Evolutionary conservation across 495 filamentous ascomycete species (phyloP), one percentile per base, ranked within the genome.

Genomic region (Acidiella bohemica): DNA sequence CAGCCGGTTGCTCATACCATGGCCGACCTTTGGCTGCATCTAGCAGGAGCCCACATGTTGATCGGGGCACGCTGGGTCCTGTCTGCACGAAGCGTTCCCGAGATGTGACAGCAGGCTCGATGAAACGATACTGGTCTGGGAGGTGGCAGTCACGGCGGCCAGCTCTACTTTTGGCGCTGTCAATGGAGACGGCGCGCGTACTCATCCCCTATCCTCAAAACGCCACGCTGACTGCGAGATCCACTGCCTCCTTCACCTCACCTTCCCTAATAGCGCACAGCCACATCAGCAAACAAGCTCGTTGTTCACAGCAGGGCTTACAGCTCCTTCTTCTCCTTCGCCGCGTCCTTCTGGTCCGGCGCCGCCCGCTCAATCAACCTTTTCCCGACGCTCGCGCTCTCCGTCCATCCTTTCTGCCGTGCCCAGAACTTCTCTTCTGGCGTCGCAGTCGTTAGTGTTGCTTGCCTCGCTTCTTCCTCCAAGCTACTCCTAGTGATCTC

Each of bases 371-470:
- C 66, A 42, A 80, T 77, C 22, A 76, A 68, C 3, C 60, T 54
- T 29, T 54, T 59, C 3, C 76, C 81, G 10, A 78, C 64, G 44
- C 66, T 50, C 1, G 71, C 66, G 23, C 72, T 72, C 56, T 81
- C 78, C 31, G 52, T 60, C 65, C 74, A 72, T 2, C 73, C 71
- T 31, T 63, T 63, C 61, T 85, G 82, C 24, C 69, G 61, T 40
- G 53, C 63, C 82, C 81, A 88, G 52, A 88, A 86, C 24, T 61
- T 57, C 49, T 79, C 67, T 36, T 77, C 74, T 0, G 74, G 68
- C 19, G 67, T 69, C 42, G 57, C 67, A 28, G 44, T 63, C 44
- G 58, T 67, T 46, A 58, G 59, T 46, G 47, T 76, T 58, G 70
- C 56, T 41, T 60, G 57, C 19, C 81, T 64, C 3, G 80, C 83